phyloP scores from a whole-genome alignment of 495 filamentous ascomycete genomes.

The Daldinia childiae region DNA sequence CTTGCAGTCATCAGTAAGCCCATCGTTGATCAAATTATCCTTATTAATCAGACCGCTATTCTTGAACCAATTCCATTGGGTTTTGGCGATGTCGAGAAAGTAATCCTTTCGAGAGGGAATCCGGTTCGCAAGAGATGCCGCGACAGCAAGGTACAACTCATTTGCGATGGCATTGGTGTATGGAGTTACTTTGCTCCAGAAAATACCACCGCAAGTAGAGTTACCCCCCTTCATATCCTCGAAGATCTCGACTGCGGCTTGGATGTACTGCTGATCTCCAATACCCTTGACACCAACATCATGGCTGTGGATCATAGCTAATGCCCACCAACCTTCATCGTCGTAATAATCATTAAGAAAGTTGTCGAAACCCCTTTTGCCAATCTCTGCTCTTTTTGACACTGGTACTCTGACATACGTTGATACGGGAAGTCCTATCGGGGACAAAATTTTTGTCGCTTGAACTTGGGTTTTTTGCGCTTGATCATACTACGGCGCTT shows the following conservation, averaged over 20 bases:
- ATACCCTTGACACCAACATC: slow-evolving; percentile 61
- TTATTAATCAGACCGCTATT: slow-evolving; percentile 70
- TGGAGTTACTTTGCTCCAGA: slow-evolving; percentile 69
- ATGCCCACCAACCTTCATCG: slow-evolving; percentile 79
- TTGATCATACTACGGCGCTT: slow-evolving; percentile 36
- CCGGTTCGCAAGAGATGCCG: slow-evolving; percentile 77
- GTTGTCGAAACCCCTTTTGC: slow-evolving; percentile 50
- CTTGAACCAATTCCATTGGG: slow-evolving; percentile 76
- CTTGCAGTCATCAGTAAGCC: slow-evolving; percentile 65
- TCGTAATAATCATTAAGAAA: slow-evolving; percentile 75
- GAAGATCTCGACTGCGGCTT: slow-evolving; percentile 68
- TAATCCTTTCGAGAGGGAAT: slow-evolving; percentile 55
- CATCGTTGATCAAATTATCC: slow-evolving; percentile 76
- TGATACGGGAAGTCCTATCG: slow-evolving; percentile 46
- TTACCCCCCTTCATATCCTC: slow-evolving; percentile 67
- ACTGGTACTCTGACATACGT: slow-evolving; percentile 45
- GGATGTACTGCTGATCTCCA: slow-evolving; percentile 61
- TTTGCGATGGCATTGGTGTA: slow-evolving; percentile 80
- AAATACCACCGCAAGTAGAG: slow-evolving; percentile 69
- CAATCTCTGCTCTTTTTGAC: slow-evolving; percentile 23
- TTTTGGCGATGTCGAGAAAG: slow-evolving; percentile 66
- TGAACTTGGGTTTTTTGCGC: slow-evolving; percentile 50
- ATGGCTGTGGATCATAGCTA: slow-evolving; percentile 71
- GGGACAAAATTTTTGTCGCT: slow-evolving; percentile 46
- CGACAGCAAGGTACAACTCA: slow-evolving; percentile 75